Base-by-base conservation (phyloP, 192 early-diverging fungal species). In the Backusella tuberculispora region DNA sequence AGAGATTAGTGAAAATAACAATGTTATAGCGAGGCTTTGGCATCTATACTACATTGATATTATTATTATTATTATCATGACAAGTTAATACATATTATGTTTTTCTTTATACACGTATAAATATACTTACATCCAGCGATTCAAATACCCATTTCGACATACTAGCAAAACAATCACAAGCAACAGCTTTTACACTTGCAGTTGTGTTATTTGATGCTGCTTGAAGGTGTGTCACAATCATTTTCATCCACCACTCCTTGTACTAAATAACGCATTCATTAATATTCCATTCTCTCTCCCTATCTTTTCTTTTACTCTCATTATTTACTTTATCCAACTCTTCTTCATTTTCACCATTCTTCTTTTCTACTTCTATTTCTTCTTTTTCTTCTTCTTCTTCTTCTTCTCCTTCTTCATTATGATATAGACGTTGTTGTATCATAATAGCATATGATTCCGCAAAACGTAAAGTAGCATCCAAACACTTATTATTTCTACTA, bases 121-220 rank as follows among this genome's bases (percentile, higher is more conserved):
- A 9, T 38, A 29, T 13, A 76, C 76, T 72, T 79, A 87, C 88
- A 26, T 81, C 60, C 24, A 89, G 53, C 40, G 37, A 63, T 8
- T 82, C 77, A 67, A 87, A 89, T 21, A 83, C 37, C 34, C 72
- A 38, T 12, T 75, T 72, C 1, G 85, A 74, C 29, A 87, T 80
- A 34, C 71, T 69, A 3, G 83, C 85, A 40, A 89, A 74, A 43
- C 78, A 87, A 64, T 87, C 88, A 66, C 88, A 87, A 37, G 80
- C 75, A 17, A 80, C 44, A 7, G 82, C 80, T 60, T 83, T 80
- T 17, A 89, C 76, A 9, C 73, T 37, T 9, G 78, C 69, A 21
- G 43, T 71, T 29, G 69, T 74, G 56, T 87, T 81, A 29, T 71
- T 43, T 14, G 84, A 81, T 10, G 84, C 44, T 15, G 80, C 66